A percentile compares a stretch with the other conserved stretches of the same genome.
Evolutionary conservation across 257 asterid species (phyloP).

Genomic region (Paraleonurus japonicus): DNA sequence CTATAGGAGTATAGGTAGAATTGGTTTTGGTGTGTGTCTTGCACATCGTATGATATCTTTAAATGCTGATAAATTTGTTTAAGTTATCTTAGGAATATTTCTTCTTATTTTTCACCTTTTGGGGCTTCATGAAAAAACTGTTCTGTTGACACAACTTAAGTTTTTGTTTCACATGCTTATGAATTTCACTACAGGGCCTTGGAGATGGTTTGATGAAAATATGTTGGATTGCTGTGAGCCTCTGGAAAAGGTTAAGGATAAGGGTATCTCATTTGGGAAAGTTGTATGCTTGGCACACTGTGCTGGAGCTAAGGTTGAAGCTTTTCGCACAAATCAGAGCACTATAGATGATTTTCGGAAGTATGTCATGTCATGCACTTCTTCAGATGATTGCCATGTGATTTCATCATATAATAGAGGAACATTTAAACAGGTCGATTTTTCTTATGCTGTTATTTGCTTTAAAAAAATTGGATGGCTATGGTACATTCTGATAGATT

Average conservation of each 20-base stretch:
- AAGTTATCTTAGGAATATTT: not conserved
- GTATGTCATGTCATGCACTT: constrained; percentile 67
- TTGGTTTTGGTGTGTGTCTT: constrained; percentile 14
- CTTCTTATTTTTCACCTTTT: not conserved
- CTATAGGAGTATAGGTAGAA: not conserved
- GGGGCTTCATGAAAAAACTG: constrained; percentile 4
- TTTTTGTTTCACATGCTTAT: constrained; percentile 24
- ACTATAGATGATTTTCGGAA: constrained; percentile 85
- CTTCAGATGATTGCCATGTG: constrained; percentile 82
- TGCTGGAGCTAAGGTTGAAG: constrained; percentile 94
- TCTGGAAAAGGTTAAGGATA: constrained; percentile 84
- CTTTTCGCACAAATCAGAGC: constrained; percentile 87
- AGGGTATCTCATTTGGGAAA: constrained; percentile 90
- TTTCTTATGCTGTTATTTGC: not conserved
- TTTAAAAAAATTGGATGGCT: not conserved
- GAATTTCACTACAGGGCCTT: constrained; percentile 67
- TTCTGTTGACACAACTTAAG: not conserved
- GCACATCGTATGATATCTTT: not conserved
- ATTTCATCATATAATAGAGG: constrained; percentile 93
- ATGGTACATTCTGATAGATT: constrained; percentile 15
- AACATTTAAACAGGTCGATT: constrained; percentile 63
- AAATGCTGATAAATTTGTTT: not conserved
- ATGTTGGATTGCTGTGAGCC: constrained; percentile 99
- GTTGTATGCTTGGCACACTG: constrained; percentile 96
- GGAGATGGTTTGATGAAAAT: constrained; percentile 99